Evolutionary conservation across 2,329 filamentous ascomycete species (phyloP), one percentile per base, ranked within the genome.

Genomic region (Pseudovirgaria hyperparasitica): DNA sequence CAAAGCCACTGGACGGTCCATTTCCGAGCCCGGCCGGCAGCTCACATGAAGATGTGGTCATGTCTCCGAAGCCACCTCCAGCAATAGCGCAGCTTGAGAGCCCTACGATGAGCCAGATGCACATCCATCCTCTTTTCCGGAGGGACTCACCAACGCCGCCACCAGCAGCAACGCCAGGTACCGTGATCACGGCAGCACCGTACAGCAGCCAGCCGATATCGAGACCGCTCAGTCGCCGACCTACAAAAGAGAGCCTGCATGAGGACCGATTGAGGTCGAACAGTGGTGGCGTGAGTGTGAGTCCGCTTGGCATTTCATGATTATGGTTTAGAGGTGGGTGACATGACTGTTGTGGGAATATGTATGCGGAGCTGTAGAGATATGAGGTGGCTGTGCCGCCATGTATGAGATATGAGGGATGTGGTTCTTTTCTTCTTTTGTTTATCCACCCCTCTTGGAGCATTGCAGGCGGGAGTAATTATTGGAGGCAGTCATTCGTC

Each of bases 51-150:
- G 19, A 14, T 16, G n/a, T 25, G 19, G 14, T 17, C 23, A 42
- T 41, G 10, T 48, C 50, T 11, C 50, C 48, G 2, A 51, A 39
- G 21, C 40, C 52, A 35, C 42, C 47, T 29, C 41, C 42, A 4
- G 49, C 52, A 27, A 35, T 33, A 5, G 50, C 50, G 9, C 46
- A 48, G 17, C 51, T 57, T 15, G 46, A 45, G 5, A 58, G 53
- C 25, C 57, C 54, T 16, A 44, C 40, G 26, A 38, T 51, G 10
- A 64, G 63, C 41, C 76, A 85, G 47, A 63, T 72, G 4, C 72
- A 84, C 43, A 84, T 85, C 23, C 80, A 86, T 48, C 80, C 80
- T 6, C 63, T 86, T 3, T 85, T 86, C 58, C 67, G 80, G 32
- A 75, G 74, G 5, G 76, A 82, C 44, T 79, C 72, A 21, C 76